Base-by-base conservation (phyloP, 176 grass and related monocot genomes). In the Paspalum vaginatum region DNA sequence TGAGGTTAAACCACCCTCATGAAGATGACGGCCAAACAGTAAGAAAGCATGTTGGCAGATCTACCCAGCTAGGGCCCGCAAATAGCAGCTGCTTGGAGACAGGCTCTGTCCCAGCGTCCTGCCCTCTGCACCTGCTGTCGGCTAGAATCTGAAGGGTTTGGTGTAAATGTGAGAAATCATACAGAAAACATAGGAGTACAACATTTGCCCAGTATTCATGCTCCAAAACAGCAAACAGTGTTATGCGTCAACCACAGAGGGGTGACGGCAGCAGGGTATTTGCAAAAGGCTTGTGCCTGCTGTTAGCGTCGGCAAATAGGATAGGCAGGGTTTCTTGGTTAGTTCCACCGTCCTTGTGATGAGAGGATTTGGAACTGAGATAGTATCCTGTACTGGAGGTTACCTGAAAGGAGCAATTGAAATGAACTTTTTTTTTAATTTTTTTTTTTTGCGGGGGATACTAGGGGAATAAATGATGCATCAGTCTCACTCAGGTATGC, bases 131-230 rank as follows among this genome's bases (percentile, higher is more conserved):
- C 25, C 58, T 83, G 65, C 58, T 67, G 72, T 79, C 84, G 75
- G 9, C 68, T 79, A 79, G 75, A 11, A 32, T 52, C 59, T 16
- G 32, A 78, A 41, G 55, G 68, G 6, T 83, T 65, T 42, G 67
- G 50, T 81, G 85, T 87, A 81, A 69, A 87, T 87, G 69, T 87
- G 85, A 81, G 62, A 81, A 81, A 81, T 75, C 45, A 7, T 79
- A 2, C 32, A 32, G 32, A 32, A 32, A 32, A 32, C 44, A 43
- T 50, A n/a, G n/a, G n/a, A n/a, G n/a, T n/a, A 49, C 67, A 38
- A 37, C 22, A 11, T 50, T 60, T 68, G 32, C 3, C 32, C 32
- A 32, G 32, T 32, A 32, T 32, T 32, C 32, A 32, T 32, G 32
- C 32, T 32, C 32, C 32, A 32, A 32, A 32, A 32, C 32, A 32